Percentiles rank a stretch among this genome's conserved stretches.
phyloP scores from a whole-genome alignment of 345 rosid genomes.

The Brassica incana region DNA sequence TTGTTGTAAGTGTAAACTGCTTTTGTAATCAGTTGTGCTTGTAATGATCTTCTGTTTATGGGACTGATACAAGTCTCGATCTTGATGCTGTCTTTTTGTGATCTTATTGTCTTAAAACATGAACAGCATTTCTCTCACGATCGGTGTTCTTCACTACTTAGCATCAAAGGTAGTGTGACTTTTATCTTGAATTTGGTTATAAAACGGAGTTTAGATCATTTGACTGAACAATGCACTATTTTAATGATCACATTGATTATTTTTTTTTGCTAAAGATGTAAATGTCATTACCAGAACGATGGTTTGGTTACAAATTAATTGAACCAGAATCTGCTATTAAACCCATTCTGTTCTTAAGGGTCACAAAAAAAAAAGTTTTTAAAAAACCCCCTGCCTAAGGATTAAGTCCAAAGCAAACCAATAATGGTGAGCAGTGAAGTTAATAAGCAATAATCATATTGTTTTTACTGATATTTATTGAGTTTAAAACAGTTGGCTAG shows the following conservation, averaged over 20 bases:
- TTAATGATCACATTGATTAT: background rate
- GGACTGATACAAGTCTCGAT: constrained; percentile 12
- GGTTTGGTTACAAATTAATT: too few relatives aligned
- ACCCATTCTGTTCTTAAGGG: too few relatives aligned
- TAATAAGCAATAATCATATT: background rate
- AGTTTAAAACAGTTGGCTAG: background rate
- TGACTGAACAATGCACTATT: constrained; percentile 29
- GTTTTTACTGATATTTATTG: constrained; percentile 12
- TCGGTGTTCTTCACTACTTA: constrained; percentile 3
- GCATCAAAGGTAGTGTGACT: constrained; percentile 5
- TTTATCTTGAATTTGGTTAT: background rate
- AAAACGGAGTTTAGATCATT: background rate
- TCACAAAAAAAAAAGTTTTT: too few relatives aligned
- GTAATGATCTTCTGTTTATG: constrained; percentile 11
- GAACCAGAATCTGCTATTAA: too few relatives aligned
- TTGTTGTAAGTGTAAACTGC: background rate
- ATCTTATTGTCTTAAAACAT: constrained; percentile 23
- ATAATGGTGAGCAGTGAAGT: too few relatives aligned
- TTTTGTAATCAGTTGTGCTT: constrained; percentile 7
- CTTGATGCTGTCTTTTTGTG: constrained; percentile 25
- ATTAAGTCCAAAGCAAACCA: too few relatives aligned
- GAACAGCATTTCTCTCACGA: constrained; percentile 27
- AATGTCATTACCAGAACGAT: too few relatives aligned
- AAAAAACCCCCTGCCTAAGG: too few relatives aligned
- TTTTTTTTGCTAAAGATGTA: too few relatives aligned